A percentile compares a stretch with the other conserved stretches of the same genome.
phyloP scores from a whole-genome alignment of 306 rosid species.

The Elaeagnus macrophylla region DNA sequence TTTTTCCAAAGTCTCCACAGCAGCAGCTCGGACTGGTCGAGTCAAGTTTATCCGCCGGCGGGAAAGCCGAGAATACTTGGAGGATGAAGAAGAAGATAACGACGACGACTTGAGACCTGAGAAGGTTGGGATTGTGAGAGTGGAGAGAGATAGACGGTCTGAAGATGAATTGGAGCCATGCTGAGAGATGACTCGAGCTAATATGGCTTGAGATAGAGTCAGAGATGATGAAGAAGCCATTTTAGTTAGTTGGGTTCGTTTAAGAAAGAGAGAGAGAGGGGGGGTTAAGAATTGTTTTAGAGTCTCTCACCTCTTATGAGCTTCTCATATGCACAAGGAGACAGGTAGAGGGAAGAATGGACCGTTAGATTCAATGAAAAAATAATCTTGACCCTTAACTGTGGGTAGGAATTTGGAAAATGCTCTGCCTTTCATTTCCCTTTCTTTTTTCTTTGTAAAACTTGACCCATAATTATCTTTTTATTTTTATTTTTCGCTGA shows the following conservation, averaged over 20 bases:
- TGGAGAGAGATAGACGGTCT: constrained; percentile 45
- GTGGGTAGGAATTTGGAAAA: constrained; percentile 31
- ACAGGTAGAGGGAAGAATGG: constrained; percentile 26
- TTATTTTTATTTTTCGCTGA: too few species aligned
- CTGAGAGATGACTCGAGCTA: constrained; percentile 53
- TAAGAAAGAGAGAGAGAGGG: too few species aligned
- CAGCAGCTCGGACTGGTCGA: constrained; percentile 32
- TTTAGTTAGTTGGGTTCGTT: constrained; percentile 3
- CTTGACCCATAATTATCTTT: too few species aligned
- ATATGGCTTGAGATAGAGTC: constrained; percentile 61
- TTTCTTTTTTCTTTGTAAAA: too few species aligned
- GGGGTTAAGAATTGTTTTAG: too few species aligned
- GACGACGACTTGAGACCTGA: constrained; percentile 54
- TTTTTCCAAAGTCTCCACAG: constrained; percentile 41
- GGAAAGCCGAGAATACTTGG: constrained; percentile 11
- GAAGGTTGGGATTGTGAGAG: constrained; percentile 41
- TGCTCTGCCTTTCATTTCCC: constrained; percentile 37
- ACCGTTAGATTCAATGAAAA: constrained; percentile 26
- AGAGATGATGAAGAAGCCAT: constrained; percentile 82
- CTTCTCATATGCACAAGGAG: constrained; percentile 30
- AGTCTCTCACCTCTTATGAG: too few species aligned
- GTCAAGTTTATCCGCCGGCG: constrained; percentile 10
- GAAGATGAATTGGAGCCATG: constrained; percentile 37
- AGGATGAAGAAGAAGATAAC: neutral
- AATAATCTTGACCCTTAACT: constrained; percentile 30